Conservation (phyloP, 805 yeast species). For the Cyberlindnera petersonii region DNA sequence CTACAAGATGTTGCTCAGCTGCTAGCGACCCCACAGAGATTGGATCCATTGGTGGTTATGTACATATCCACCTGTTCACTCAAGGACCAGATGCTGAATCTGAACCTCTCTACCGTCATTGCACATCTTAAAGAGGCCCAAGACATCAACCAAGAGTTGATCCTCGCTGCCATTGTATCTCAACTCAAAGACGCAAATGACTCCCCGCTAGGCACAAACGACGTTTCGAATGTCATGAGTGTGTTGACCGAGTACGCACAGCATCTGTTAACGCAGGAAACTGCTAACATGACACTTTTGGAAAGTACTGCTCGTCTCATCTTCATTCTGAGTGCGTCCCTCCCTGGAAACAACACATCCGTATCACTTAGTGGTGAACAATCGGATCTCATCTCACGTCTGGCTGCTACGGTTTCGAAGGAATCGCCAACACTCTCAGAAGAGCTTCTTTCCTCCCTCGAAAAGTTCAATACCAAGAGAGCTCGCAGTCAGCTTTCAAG, state of each 20-base stretch:
- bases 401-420: slow-evolving; percentile 7
- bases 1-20: slow-evolving; percentile 12
- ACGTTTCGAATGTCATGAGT: slow-evolving; percentile 14
- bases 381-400: slow-evolving; percentile 9
- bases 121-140: slow-evolving; percentile 10
- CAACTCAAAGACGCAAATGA: slow-evolving; percentile 13
- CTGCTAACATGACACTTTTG: slow-evolving; percentile 1
- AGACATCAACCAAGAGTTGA: slow-evolving; percentile 18
- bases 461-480: slow-evolving; percentile 15
- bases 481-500: slow-evolving; percentile 10
- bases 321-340: slow-evolving; percentile 9
- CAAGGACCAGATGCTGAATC: slow-evolving; percentile 9
- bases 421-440: slow-evolving; percentile 12
- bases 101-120: slow-evolving; percentile 17
- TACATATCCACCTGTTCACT: slow-evolving; percentile 18
- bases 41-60: slow-evolving; percentile 23
- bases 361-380: slow-evolving; percentile 10
- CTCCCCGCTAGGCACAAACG: slow-evolving; percentile 16
- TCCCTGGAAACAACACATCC: slow-evolving; percentile 11
- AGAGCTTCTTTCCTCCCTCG: slow-evolving; percentile 10
- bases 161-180: slow-evolving; percentile 16
- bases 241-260: slow-evolving; percentile 14
- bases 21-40: slow-evolving; percentile 3
- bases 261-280: slow-evolving; percentile 7
- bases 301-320: slow-evolving; percentile 16